Conservation (phyloP, 2,329 filamentous ascomycete species). For the Plectosphaerella cucumerina region DNA sequence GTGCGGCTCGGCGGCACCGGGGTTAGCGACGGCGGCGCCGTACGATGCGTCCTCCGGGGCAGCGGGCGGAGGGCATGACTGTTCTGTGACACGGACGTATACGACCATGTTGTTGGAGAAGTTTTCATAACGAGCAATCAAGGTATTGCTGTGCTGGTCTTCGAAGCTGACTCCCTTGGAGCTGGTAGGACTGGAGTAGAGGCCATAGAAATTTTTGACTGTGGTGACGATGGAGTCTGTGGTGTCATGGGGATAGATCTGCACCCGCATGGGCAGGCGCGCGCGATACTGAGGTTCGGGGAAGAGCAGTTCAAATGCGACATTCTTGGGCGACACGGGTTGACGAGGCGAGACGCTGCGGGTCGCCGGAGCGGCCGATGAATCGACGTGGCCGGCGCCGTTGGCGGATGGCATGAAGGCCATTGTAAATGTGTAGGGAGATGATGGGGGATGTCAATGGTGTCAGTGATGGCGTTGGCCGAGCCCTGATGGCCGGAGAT, state of each 20-base stretch:
- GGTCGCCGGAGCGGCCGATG: slow-evolving; percentile 32
- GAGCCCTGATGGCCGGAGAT: not conserved
- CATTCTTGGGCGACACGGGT: slow-evolving; percentile 59
- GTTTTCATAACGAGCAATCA: slow-evolving; percentile 96
- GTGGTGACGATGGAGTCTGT: slow-evolving; percentile 97
- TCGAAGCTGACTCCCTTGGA: slow-evolving; percentile 91
- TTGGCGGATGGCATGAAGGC: slow-evolving; percentile 29
- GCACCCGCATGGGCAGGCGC: slow-evolving; percentile 78
- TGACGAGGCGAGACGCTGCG: slow-evolving; percentile 44
- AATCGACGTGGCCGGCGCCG: slow-evolving; percentile 25
- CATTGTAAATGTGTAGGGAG: slow-evolving; percentile 28
- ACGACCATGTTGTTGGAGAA: slow-evolving; percentile 89
- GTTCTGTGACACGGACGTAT: slow-evolving; percentile 80
- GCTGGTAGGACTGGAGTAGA: slow-evolving; percentile 71
- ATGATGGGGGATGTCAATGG: not conserved
- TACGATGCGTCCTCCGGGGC: slow-evolving; percentile 48
- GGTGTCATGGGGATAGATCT: slow-evolving; percentile 92
- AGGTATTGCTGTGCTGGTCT: slow-evolving; percentile 79
- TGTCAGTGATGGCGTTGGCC: not conserved
- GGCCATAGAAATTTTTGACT: slow-evolving; percentile 97
- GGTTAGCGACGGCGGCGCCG: slow-evolving; percentile 31
- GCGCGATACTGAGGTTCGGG: slow-evolving; percentile 65
- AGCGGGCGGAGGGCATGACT: slow-evolving; percentile 39
- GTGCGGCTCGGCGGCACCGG: slow-evolving; percentile 42
- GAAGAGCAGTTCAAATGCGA: slow-evolving; percentile 74